Conservation (phyloP, 352 stramenopile species). For the Globisporangium abappressorium region DNA sequence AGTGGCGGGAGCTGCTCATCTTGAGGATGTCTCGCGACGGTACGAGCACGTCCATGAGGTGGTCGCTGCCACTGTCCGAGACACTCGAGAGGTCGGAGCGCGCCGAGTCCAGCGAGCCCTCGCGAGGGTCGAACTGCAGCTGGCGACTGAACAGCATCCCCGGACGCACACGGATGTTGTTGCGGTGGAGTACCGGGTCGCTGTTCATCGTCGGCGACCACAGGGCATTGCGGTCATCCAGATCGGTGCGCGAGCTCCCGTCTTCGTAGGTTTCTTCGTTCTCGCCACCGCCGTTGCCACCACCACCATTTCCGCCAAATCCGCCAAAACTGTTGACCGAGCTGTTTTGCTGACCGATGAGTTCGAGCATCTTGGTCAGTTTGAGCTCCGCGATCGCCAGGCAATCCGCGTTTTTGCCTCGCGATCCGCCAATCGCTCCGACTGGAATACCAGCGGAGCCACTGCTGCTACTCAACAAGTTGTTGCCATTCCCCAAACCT, state of each 20-base stretch:
- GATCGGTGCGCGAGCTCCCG: conserved; percentile 29
- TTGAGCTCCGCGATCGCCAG: conserved; percentile 68
- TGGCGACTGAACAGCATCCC: conserved; percentile 1
- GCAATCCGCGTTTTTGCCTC: conserved; percentile 55
- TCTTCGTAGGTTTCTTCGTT: conserved; percentile 29
- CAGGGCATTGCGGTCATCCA: conserved; percentile 49
- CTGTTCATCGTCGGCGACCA: conserved; percentile 73
- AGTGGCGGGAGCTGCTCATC: conserved; percentile 83
- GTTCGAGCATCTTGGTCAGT: conserved; percentile 71
- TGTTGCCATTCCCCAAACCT: conserved; percentile 1
- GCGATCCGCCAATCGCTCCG: background rate
- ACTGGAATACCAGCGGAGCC: background rate
- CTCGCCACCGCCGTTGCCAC: conserved; percentile 12
- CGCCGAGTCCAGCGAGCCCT: conserved; percentile 45
- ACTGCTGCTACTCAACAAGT: conserved; percentile 1
- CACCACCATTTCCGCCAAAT: conserved; percentile 23
- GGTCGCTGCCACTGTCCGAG: conserved; percentile 29
- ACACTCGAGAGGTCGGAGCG: conserved; percentile 43
- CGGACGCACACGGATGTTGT: conserved; percentile 72
- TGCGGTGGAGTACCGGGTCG: conserved; percentile 67
- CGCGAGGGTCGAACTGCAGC: conserved; percentile 20
- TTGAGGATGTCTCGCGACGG: conserved; percentile 82
- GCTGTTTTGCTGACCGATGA: conserved; percentile 69
- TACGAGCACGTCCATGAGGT: conserved; percentile 50
- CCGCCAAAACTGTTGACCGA: conserved; percentile 55